Conservation (phyloP, 768 basidiomycete species). For the Exsudoporus frostii region DNA sequence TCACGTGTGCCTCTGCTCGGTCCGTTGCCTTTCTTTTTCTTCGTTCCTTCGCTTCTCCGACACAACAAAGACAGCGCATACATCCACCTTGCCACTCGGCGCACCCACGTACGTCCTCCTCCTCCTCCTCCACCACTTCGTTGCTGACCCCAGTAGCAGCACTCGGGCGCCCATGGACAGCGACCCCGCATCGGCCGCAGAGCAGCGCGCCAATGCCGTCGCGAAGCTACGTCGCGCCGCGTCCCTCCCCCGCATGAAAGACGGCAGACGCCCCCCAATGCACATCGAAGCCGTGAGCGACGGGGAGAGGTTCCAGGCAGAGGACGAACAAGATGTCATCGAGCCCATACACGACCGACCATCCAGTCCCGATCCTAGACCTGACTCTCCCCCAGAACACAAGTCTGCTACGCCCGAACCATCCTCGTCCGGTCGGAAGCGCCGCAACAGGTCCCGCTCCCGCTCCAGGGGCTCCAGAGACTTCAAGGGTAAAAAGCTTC, state of each 20-base stretch:
- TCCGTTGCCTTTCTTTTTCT: conserved; percentile 1
- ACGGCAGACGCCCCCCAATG: conserved; percentile 85
- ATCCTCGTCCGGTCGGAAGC: conserved; percentile 46
- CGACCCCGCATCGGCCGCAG: conserved; percentile 48
- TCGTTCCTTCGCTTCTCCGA: background rate
- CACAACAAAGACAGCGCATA: conserved; percentile 12
- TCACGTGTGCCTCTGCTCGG: conserved; percentile 17
- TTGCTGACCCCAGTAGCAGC: conserved; percentile 3
- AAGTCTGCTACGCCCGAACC: conserved; percentile 40
- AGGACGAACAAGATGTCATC: conserved; percentile 29
- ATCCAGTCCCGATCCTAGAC: conserved; percentile 22
- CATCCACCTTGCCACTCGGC: conserved; percentile 7
- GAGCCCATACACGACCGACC: conserved; percentile 7
- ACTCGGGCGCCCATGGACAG: conserved; percentile 27
- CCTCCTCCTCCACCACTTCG: background rate
- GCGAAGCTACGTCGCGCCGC: conserved; percentile 91
- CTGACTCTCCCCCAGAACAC: conserved; percentile 28
- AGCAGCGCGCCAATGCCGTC: conserved; percentile 84
- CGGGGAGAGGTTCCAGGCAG: conserved; percentile 57
- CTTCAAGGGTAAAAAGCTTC: conserved; percentile 58
- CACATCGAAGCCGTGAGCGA: conserved; percentile 80
- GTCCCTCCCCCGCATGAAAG: conserved; percentile 87
- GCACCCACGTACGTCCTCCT: conserved; percentile 5
- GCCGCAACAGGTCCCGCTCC: conserved; percentile 70
- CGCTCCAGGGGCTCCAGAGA: conserved; percentile 64